These are phyloP conservation scores for Alternaria solani DNA, from an alignment of 2,329 filamentous ascomycete species.

Conservation along the genomic window DNA sequence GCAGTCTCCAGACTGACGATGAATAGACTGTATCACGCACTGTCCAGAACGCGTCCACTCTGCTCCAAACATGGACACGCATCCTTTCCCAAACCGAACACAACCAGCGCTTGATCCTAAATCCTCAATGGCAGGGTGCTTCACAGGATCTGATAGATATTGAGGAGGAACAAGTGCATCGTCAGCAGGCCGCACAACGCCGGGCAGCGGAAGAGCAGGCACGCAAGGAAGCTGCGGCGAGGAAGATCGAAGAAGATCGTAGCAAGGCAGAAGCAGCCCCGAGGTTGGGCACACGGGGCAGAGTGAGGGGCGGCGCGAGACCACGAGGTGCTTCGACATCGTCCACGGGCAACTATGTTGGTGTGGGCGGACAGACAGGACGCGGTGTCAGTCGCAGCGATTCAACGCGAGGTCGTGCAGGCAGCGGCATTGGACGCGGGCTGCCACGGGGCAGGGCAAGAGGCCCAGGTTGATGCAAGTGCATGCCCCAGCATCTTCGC, in stretches of 20 bases:
- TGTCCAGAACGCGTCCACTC: slow-evolving; percentile 83
- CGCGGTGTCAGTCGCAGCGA: slow-evolving; percentile 59
- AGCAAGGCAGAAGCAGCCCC: slow-evolving; percentile 66
- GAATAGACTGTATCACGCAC: slow-evolving; percentile 81
- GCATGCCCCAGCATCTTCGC: neutral
- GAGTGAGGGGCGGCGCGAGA: slow-evolving; percentile 45
- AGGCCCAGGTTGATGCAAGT: slow-evolving; percentile 31
- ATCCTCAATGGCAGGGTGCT: slow-evolving; percentile 88
- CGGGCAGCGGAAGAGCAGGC: slow-evolving; percentile 80
- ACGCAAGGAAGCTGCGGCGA: slow-evolving; percentile 72
- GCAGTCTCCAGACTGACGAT: slow-evolving; percentile 16
- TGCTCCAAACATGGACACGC: slow-evolving; percentile 94
- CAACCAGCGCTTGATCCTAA: slow-evolving; percentile 89
- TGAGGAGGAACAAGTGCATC: slow-evolving; percentile 78
- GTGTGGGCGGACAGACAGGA: slow-evolving; percentile 56
- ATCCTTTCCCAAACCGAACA: slow-evolving; percentile 98
- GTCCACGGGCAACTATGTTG: slow-evolving; percentile 51
- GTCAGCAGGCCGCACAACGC: slow-evolving; percentile 79
- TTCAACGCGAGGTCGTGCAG: slow-evolving; percentile 53
- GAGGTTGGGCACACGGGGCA: slow-evolving; percentile 51
- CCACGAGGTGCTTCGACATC: slow-evolving; percentile 42
- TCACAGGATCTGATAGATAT: slow-evolving; percentile 85
- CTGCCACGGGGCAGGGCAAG: slow-evolving; percentile 42
- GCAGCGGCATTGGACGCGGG: slow-evolving; percentile 56
- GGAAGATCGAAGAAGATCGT: slow-evolving; percentile 60